Evolutionary conservation across 768 basidiomycete genomes (phyloP).

Genomic region (Coprinopsis cinerea): DNA sequence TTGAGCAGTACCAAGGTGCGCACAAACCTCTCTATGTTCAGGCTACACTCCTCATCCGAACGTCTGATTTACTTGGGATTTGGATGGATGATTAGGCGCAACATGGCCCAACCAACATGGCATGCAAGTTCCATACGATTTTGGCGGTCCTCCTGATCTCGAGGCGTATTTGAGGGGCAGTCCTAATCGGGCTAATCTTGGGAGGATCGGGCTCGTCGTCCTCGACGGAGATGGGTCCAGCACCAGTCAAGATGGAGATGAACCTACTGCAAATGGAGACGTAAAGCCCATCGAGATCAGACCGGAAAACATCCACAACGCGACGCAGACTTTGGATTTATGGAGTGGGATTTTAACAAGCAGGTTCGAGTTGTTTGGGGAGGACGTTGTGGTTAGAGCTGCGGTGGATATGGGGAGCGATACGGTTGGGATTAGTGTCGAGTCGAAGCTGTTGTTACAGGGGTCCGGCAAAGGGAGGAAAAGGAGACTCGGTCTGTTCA

Average conservation of each 20-base stretch:
- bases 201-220: constrained; percentile 43
- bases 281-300: constrained; percentile 32
- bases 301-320: constrained; percentile 19
- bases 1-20: constrained; percentile 42
- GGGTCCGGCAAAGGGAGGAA: no score
- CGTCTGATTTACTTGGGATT: neutral
- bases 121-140: constrained; percentile 43
- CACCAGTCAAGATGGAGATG: neutral
- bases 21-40: constrained; percentile 14
- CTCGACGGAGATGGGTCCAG: constrained; percentile 20
- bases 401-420: constrained; percentile 33
- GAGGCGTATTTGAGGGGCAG: constrained; percentile 54
- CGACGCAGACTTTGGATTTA: constrained; percentile 42
- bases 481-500: constrained; percentile 39
- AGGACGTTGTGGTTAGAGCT: constrained; percentile 32
- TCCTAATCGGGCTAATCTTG: constrained; percentile 53
- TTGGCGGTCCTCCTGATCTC: constrained; percentile 36
- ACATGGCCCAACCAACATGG: constrained; percentile 18
- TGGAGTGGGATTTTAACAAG: constrained; percentile 51
- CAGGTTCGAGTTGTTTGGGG: constrained; percentile 32
- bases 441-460: constrained; percentile 40
- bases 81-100: neutral
- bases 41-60: neutral
- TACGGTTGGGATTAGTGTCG: constrained; percentile 33
- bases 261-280: neutral